Evolutionary conservation across 306 rosid genomes (phyloP).

Genomic region (Cucurbita maxima): DNA sequence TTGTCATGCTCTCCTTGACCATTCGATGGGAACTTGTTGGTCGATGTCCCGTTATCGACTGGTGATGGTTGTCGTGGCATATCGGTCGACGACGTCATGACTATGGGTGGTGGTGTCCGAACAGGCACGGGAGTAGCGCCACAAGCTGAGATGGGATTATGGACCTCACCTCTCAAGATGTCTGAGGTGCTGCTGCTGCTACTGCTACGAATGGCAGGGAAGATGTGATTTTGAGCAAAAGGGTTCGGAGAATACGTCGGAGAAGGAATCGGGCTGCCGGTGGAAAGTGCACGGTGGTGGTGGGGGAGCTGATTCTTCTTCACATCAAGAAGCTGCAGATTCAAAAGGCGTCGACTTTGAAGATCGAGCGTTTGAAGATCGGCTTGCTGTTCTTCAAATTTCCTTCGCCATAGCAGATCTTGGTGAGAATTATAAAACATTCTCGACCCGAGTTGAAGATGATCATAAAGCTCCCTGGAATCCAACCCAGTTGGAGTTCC

Average conservation of each 20-base stretch:
- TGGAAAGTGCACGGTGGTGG: conserved; percentile 48
- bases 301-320: conserved; percentile 36
- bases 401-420: conserved; percentile 85
- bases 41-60: background rate
- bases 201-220: conserved; percentile 29
- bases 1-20: conserved; percentile 30
- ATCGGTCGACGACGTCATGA: conserved; percentile 13
- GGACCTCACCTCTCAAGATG: background rate
- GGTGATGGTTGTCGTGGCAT: conserved; percentile 16
- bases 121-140: conserved; percentile 1
- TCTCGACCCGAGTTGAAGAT: conserved; percentile 75
- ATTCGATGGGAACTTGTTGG: conserved; percentile 2
- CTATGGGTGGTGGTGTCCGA: background rate
- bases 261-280: conserved; percentile 62
- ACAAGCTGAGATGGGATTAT: background rate
- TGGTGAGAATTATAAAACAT: conserved; percentile 61
- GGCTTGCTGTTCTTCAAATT: conserved; percentile 82
- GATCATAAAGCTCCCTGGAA: conserved; percentile 51
- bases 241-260: conserved; percentile 54
- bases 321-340: conserved; percentile 80
- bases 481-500: conserved; percentile 85
- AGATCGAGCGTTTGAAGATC: conserved; percentile 78
- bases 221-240: conserved; percentile 32
- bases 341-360: conserved; percentile 73
- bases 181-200: conserved; percentile 1